phyloP scores from a whole-genome alignment of 805 yeast species.

The Candida wancherniae region DNA sequence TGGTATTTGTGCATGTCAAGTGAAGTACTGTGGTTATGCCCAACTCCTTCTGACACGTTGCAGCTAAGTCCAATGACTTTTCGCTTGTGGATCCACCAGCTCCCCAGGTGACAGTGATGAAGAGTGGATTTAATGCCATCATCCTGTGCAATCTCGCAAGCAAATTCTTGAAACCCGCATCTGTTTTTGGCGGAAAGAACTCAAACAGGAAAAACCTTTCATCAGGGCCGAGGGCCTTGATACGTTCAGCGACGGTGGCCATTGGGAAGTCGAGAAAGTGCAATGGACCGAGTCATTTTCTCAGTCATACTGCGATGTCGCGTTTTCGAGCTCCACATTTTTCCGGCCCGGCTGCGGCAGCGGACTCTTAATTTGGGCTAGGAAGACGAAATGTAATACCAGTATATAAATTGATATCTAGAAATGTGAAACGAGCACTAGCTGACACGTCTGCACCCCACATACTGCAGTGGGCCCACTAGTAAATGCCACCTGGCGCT shows the following conservation, averaged over 20 bases:
- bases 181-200: constrained; percentile 97
- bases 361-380: no score
- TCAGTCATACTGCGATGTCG: no score
- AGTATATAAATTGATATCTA: no score
- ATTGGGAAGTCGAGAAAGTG: no score
- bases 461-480: no score
- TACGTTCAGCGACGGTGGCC: constrained; percentile 21
- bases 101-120: constrained; percentile 96
- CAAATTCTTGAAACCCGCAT: constrained; percentile 77
- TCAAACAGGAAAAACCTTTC: constrained; percentile 79
- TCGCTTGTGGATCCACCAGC: constrained; percentile 95
- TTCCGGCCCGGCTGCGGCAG: no score
- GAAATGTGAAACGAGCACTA: no score
- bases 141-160: constrained; percentile 83
- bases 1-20: constrained; percentile 93
- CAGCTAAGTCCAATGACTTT: constrained; percentile 80
- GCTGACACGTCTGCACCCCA: no score
- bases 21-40: constrained; percentile 91
- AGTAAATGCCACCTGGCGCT: no score
- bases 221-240: constrained; percentile 43
- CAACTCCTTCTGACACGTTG: constrained; percentile 66
- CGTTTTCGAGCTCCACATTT: no score
- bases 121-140: constrained; percentile 82
- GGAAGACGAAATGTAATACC: no score
- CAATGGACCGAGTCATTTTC: no score